Evolutionary conservation across 176 grass and related monocot species (phyloP).

Genomic region (Poa annua): DNA sequence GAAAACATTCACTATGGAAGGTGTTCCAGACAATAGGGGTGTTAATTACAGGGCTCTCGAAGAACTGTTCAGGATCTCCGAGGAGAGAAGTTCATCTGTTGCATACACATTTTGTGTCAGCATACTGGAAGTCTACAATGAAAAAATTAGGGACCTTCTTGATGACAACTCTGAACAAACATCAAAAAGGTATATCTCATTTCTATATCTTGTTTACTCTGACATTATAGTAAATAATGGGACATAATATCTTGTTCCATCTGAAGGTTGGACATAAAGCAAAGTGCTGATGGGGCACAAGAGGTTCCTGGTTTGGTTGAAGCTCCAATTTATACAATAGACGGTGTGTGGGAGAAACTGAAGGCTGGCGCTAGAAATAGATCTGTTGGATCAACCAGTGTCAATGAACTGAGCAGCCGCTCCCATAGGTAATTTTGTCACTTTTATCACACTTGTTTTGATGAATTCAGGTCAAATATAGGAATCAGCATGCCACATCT

Average conservation of each 20-base stretch:
- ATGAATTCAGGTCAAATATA: slow-evolving; percentile 34
- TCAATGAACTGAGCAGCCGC: slow-evolving; percentile 91
- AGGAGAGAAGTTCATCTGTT: slow-evolving; percentile 49
- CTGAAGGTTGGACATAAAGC: slow-evolving; percentile 87
- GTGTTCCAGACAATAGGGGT: slow-evolving; percentile 76
- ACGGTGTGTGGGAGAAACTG: slow-evolving; percentile 84
- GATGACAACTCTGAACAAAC: slow-evolving; percentile 56
- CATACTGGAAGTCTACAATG: slow-evolving; percentile 97
- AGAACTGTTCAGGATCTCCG: slow-evolving; percentile 71
- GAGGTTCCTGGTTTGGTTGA: slow-evolving; percentile 84
- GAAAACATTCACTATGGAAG: slow-evolving; percentile 99
- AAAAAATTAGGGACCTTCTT: slow-evolving; percentile 89
- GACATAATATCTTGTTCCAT: slow-evolving; percentile 42
- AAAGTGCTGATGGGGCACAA: slow-evolving; percentile 78
- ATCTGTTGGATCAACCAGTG: slow-evolving; percentile 92
- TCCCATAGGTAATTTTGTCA: slow-evolving; percentile 69
- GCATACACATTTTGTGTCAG: slow-evolving; percentile 78
- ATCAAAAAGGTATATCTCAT: slow-evolving; percentile 59
- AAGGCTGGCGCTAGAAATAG: slow-evolving; percentile 71
- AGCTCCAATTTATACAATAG: slow-evolving; percentile 58
- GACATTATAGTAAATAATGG: not conserved
- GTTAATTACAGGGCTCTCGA: slow-evolving; percentile 96
- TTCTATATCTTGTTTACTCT: slow-evolving; percentile 28
- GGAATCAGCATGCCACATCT: not conserved
- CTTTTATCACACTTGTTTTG: not conserved